phyloP scores from a whole-genome alignment of 164 flowering plant species.

The Stephania japonica region DNA sequence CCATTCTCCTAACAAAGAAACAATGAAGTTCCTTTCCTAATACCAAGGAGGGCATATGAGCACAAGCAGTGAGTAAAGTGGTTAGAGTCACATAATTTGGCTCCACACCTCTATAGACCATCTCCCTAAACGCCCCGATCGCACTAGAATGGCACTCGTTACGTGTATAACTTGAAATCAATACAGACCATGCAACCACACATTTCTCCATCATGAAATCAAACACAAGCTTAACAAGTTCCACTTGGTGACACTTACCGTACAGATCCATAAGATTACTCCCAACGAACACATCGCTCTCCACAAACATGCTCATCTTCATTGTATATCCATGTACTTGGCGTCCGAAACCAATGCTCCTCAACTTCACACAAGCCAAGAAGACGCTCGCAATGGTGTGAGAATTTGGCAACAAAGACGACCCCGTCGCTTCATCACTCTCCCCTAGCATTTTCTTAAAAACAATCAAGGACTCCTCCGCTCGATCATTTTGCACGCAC shows the following conservation, averaged over 20 bases:
- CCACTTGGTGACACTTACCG: conserved; percentile 15
- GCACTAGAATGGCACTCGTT: conserved; percentile 14
- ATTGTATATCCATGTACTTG: conserved; percentile 22
- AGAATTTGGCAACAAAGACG: conserved; percentile 13
- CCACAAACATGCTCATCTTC: conserved; percentile 21
- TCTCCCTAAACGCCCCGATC: conserved; percentile 21
- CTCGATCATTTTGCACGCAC: conserved; percentile 16
- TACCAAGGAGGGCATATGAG: conserved; percentile 13
- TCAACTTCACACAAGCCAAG: conserved; percentile 21
- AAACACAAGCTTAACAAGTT: conserved; percentile 18
- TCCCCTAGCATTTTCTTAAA: conserved; percentile 19
- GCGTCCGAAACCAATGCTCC: conserved; percentile 15
- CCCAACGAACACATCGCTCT: conserved; percentile 22
- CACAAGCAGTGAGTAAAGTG: conserved; percentile 22
- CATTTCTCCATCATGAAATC: conserved; percentile 24
- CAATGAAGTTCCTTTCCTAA: conserved; percentile 25
- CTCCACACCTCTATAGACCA: conserved; percentile 12
- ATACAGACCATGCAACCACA: conserved; percentile 26
- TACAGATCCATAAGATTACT: conserved; percentile 21
- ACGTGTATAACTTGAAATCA: conserved; percentile 16
- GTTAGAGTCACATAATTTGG: conserved; percentile 26
- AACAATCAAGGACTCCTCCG: conserved; percentile 14
- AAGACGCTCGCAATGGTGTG: conserved; percentile 19
- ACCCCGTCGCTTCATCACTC: conserved; percentile 9
- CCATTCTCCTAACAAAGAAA: conserved; percentile 17